These are phyloP conservation scores for Pseudogymnoascus sp. DNA, from an alignment of 2,329 filamentous ascomycete species.

Conservation along the genomic window DNA sequence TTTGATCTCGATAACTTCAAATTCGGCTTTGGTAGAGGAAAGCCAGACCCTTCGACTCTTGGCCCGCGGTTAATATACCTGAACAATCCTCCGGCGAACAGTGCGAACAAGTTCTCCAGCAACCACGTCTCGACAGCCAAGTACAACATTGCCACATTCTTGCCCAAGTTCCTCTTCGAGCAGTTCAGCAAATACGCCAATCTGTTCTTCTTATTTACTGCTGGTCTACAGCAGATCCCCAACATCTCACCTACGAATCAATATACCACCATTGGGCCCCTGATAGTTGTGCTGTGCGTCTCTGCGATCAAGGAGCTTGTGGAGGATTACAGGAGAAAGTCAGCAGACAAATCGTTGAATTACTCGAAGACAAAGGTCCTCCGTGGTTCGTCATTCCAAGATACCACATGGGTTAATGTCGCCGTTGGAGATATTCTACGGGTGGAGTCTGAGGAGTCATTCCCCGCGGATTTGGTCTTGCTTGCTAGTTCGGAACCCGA, in stretches of 20 bases:
- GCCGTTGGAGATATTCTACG: conserved; percentile 86
- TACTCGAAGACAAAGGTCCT: conserved; percentile 77
- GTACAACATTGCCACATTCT: conserved; percentile 87
- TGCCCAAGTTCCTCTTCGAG: conserved; percentile 95
- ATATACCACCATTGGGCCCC: conserved; percentile 94
- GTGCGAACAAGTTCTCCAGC: conserved; percentile 81
- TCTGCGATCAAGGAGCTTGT: conserved; percentile 91
- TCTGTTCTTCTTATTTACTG: conserved; percentile 97
- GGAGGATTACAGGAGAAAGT: conserved; percentile 85
- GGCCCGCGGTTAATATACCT: conserved; percentile 89
- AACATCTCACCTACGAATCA: conserved; percentile 88
- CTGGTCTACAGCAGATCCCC: conserved; percentile 88
- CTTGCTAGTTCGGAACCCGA: conserved; percentile 94
- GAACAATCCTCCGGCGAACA: conserved; percentile 92
- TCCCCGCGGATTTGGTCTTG: conserved; percentile 87
- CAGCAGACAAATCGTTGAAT: conserved; percentile 80
- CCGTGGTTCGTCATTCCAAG: conserved; percentile 73
- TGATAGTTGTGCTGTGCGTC: conserved; percentile 82
- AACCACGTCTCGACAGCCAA: conserved; percentile 98
- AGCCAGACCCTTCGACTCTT: conserved; percentile 80
- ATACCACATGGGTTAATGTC: conserved; percentile 90
- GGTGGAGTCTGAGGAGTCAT: conserved; percentile 89
- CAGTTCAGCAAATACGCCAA: conserved; percentile 99
- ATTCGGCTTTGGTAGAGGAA: conserved; percentile 79
- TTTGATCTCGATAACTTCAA: conserved; percentile 74